These are phyloP conservation scores for Amanita polypyramis DNA, from an alignment of 768 basidiomycete species.

Conservation along the genomic window DNA sequence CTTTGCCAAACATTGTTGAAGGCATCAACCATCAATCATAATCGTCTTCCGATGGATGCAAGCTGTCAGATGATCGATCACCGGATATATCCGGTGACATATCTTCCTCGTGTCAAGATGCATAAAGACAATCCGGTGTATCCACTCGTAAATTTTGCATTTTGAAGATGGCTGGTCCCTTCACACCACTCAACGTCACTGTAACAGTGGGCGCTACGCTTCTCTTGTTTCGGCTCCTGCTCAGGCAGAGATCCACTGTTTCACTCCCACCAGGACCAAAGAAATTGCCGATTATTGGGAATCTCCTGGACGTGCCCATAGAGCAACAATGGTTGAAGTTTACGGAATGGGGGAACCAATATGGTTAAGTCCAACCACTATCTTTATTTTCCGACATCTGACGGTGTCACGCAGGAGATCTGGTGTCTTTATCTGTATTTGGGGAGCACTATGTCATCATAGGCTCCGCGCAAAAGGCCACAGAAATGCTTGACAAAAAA, in stretches of 20 bases:
- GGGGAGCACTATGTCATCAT: constrained; percentile 25
- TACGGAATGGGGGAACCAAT: constrained; percentile 30
- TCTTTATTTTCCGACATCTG: too few relatives aligned
- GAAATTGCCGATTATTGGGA: constrained; percentile 32
- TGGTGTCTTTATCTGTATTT: constrained; percentile 4
- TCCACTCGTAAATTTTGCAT: too few relatives aligned
- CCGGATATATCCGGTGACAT: too few relatives aligned
- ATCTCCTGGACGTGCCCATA: constrained; percentile 32
- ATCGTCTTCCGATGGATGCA: too few relatives aligned
- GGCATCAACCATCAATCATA: too few relatives aligned
- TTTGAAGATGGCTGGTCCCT: too few relatives aligned
- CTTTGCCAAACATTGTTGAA: too few relatives aligned
- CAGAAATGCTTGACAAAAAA: constrained; percentile 42
- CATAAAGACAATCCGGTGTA: too few relatives aligned
- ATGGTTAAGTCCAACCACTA: constrained; percentile 15
- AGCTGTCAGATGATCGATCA: too few relatives aligned
- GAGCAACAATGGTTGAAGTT: constrained; percentile 31
- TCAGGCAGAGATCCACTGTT: constrained; percentile 9
- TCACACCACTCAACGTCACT: too few relatives aligned
- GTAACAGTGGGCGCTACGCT: too few relatives aligned
- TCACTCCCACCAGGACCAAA: constrained; percentile 32
- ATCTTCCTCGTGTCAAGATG: too few relatives aligned
- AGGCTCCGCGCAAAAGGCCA: constrained; percentile 28
- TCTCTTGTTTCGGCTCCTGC: neutral
- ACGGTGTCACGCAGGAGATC: neutral